These are phyloP conservation scores for Suillus decipiens DNA, from an alignment of 768 basidiomycete genomes.

Conservation along the genomic window DNA sequence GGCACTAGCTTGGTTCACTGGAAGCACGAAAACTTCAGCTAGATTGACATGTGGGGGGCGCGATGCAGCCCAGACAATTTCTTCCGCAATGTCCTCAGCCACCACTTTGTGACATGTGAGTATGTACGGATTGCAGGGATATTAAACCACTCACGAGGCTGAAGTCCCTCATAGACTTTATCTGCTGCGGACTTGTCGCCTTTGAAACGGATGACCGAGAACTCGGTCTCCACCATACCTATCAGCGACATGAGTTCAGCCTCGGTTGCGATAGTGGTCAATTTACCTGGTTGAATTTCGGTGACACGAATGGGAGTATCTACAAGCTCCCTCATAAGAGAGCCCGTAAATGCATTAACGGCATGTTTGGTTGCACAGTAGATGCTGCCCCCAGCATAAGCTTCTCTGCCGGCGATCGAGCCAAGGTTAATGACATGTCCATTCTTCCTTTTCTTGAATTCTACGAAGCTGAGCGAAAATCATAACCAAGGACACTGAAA, in stretches of 20 bases:
- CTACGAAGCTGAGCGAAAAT: slow-evolving; percentile 37
- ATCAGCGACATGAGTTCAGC: slow-evolving; percentile 8
- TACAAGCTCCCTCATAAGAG: slow-evolving; percentile 84
- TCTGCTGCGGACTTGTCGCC: slow-evolving; percentile 83
- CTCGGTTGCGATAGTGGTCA: slow-evolving; percentile 12
- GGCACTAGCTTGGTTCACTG: slow-evolving; percentile 77
- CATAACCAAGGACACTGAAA: neutral
- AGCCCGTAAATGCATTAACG: slow-evolving; percentile 82
- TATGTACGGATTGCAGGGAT: slow-evolving; percentile 3
- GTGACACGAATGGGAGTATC: slow-evolving; percentile 92
- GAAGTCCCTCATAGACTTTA: slow-evolving; percentile 87
- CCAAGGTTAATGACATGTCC: slow-evolving; percentile 96
- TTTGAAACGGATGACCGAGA: slow-evolving; percentile 87
- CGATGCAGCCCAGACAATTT: slow-evolving; percentile 95
- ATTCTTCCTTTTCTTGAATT: slow-evolving; percentile 73
- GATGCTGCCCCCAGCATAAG: slow-evolving; percentile 90
- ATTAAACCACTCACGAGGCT: slow-evolving; percentile 65
- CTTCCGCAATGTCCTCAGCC: slow-evolving; percentile 90
- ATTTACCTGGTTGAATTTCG: slow-evolving; percentile 87
- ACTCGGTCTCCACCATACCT: slow-evolving; percentile 91
- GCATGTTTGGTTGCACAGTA: slow-evolving; percentile 93
- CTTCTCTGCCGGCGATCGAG: slow-evolving; percentile 84
- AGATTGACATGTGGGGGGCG: slow-evolving; percentile 93
- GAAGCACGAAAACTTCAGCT: slow-evolving; percentile 76
- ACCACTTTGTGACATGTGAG: slow-evolving; percentile 50